A percentile compares a stretch with the other conserved stretches of the same genome.
These are phyloP conservation scores for Cutaneotrichosporon dermatis DNA, from an alignment of 1,284 basidiomycete genomes.

Conservation along the genomic window DNA sequence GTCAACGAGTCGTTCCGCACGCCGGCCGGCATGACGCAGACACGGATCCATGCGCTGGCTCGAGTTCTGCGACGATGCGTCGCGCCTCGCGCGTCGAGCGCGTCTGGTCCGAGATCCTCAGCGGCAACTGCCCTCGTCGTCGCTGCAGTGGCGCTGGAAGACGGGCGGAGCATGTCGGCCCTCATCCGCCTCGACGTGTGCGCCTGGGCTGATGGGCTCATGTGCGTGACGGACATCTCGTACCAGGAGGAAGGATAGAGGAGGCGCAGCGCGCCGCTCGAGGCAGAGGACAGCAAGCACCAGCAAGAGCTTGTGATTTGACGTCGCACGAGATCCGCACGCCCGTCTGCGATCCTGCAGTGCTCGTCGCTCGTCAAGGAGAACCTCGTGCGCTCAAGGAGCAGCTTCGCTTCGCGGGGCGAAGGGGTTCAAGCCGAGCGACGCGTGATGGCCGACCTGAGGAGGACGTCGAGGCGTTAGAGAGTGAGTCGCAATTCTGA, in stretches of 20 bases:
- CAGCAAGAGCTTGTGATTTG: constrained; percentile 35
- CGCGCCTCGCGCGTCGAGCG: not conserved
- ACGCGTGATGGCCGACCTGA: constrained; percentile 39
- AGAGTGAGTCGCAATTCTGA: not conserved
- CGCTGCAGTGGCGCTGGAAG: constrained; percentile 36
- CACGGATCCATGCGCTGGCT: constrained; percentile 7
- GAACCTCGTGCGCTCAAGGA: constrained; percentile 37
- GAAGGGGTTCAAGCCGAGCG: constrained; percentile 32
- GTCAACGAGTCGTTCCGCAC: constrained; percentile 34
- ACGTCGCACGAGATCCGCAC: constrained; percentile 38
- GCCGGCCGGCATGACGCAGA: constrained; percentile 15
- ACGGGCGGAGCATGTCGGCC: constrained; percentile 32
- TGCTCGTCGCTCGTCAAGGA: constrained; percentile 46
- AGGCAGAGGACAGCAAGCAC: constrained; percentile 26
- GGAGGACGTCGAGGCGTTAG: not conserved
- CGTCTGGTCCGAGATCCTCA: constrained; percentile 1
- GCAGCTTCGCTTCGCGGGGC: constrained; percentile 28
- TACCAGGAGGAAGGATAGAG: constrained; percentile 33
- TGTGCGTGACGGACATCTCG: constrained; percentile 40
- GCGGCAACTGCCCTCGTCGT: constrained; percentile 19
- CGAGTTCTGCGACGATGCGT: constrained; percentile 28
- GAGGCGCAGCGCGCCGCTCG: constrained; percentile 26
- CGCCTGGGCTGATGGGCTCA: constrained; percentile 32
- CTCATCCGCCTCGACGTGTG: constrained; percentile 39
- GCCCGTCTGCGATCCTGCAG: constrained; percentile 46